Base-by-base conservation (phyloP, 2,329 filamentous ascomycete species). In the Davidsoniella eucalypti region DNA sequence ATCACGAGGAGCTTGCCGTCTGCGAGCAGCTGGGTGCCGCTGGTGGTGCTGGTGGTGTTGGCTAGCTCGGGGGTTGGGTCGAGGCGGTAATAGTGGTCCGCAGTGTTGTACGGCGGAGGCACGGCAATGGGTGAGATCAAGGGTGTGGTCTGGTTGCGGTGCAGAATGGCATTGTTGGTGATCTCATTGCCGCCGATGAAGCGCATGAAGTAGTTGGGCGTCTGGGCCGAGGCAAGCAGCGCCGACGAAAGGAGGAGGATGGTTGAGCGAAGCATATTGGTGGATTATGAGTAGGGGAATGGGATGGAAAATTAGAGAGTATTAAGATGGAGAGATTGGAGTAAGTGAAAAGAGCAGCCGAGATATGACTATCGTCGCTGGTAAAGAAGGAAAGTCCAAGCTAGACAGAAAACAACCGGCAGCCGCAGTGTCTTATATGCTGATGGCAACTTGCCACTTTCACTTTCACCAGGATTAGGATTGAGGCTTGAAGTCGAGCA, bases 31-130 rank as follows among this genome's bases (percentile, higher is more conserved):
- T 36, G 40, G 16, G 39, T 29, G 6, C 44, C 45, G 9, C 40
- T 42, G 41, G 40, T 16, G 33, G 23, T 29, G 43, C 16, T 25
- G 14, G 51, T 26, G 21, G 36, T 33, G 25, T 49, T 41, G 39
- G 23, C 14, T 38, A 53, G 43, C 14, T 29, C 38, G 5, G 51
- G 51, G 4, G 44, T 43, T 4, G 51, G 37, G 38, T 50, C 43
- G 21, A 53, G 8, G 18, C 51, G 51, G 47, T 53, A 53, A 43
- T 53, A 53, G 47, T 53, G 51, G 33, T 53, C 51, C 5, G 26
- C 18, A 21, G 47, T 47, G 51, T 50, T 50, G 17, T 33, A 16
- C 9, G 51, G 51, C 7, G 42, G 8, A 4, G 51, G 51, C 16
- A 53, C 39, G 23, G 51, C 51, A 17, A 53, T 26, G 40, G 51